Conservation (phyloP, 2,329 filamentous ascomycete genomes). For the Fusarium citri region DNA sequence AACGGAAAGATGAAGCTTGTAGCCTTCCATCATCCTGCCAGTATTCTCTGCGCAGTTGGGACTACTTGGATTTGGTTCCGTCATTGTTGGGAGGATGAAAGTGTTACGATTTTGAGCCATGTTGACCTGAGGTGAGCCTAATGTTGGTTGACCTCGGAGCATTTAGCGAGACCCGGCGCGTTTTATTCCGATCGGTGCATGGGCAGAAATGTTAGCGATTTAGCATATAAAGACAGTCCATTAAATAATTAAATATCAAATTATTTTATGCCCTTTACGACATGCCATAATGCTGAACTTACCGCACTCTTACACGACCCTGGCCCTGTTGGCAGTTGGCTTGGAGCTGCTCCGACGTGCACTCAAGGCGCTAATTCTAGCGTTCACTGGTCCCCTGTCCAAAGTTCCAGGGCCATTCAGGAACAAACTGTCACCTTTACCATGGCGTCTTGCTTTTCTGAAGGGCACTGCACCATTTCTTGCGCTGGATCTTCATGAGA, state of each 20-base stretch:
- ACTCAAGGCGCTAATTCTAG: not conserved
- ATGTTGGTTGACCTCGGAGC: not conserved
- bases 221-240: not conserved
- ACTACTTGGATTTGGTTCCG: not conserved
- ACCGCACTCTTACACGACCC: not conserved
- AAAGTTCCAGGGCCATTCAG: constrained; percentile 2
- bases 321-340: not conserved
- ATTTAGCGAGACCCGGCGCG: constrained; percentile 1
- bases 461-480: constrained; percentile 1
- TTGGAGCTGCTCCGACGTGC: not conserved
- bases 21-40: not conserved
- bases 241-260: too few species aligned
- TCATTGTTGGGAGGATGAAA: not conserved
- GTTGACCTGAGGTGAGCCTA: not conserved
- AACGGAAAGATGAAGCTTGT: not conserved
- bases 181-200: not conserved
- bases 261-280: not conserved
- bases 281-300: not conserved
- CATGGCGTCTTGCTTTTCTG: not conserved
- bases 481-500: not conserved
- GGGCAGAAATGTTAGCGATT: fast-evolving
- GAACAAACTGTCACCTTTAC: not conserved
- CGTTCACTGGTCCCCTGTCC: not conserved
- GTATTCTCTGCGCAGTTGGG: not conserved
- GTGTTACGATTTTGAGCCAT: not conserved